These are phyloP conservation scores for Nitzschia putrida DNA, from an alignment of 108 stramenopile genomes.

Conservation along the genomic window DNA sequence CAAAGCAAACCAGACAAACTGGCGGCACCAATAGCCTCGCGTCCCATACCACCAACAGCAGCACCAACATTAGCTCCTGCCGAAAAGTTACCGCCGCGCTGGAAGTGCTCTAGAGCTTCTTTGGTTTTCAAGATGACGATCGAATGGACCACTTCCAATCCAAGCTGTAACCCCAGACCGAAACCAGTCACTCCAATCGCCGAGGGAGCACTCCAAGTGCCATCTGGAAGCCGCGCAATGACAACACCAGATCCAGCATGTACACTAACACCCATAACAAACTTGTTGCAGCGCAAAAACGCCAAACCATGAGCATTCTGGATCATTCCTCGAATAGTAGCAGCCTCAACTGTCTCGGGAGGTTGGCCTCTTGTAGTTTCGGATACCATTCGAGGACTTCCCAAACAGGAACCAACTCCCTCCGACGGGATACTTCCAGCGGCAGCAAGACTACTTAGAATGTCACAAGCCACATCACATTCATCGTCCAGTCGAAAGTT, in stretches of 20 bases:
- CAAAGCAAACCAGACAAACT: slow-evolving; percentile 55
- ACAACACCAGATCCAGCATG: slow-evolving; percentile 86
- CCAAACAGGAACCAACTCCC: neutral
- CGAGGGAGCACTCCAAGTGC: slow-evolving; percentile 88
- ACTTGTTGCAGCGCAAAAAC: slow-evolving; percentile 83
- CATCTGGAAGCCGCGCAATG: slow-evolving; percentile 74
- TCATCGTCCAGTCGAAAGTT: slow-evolving; percentile 88
- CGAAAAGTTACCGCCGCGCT: slow-evolving; percentile 66
- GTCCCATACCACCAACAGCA: slow-evolving; percentile 68
- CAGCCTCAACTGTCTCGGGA: slow-evolving; percentile 21
- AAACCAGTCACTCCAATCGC: slow-evolving; percentile 82
- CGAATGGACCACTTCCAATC: slow-evolving; percentile 84
- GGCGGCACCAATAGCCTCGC: slow-evolving; percentile 84
- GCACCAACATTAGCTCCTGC: slow-evolving; percentile 84
- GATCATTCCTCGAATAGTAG: slow-evolving; percentile 72
- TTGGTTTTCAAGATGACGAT: slow-evolving; percentile 83
- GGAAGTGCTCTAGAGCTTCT: slow-evolving; percentile 83
- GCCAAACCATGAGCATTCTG: slow-evolving; percentile 77
- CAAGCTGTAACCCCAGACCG: slow-evolving; percentile 85
- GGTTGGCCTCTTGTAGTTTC: slow-evolving; percentile 43
- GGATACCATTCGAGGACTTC: neutral
- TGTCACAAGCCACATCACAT: slow-evolving; percentile 70
- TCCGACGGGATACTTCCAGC: neutral
- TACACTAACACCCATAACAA: slow-evolving; percentile 76
- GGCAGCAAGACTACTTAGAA: slow-evolving; percentile 16